Base-by-base conservation (phyloP, 331 rosid genomes). In the Cydonia oblonga region DNA sequence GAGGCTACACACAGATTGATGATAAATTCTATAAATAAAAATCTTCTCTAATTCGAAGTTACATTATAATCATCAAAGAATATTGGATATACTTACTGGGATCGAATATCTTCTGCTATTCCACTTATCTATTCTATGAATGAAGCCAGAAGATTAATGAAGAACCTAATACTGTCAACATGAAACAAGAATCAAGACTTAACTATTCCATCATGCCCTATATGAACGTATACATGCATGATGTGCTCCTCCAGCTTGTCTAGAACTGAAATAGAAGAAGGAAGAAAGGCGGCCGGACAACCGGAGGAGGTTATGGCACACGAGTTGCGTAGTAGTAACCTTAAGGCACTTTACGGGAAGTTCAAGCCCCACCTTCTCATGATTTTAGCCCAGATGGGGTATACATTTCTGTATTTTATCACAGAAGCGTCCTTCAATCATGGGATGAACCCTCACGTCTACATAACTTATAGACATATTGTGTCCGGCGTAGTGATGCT, bases 361-460 rank as follows among this genome's bases (percentile, higher is more conserved):
- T 86, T 86, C 78, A 90, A 87, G 79, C 87, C 98, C 51, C 98
- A 90, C 66, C 5, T 91, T n/a, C 64, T 89, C 28, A 89, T 93
- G 96, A 25, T 84, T n/a, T 62, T 83, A 4, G 57, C 60, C 24
- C 97, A 91, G 61, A 5, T 85, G 7, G 87, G 86, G 18, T 91
- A 87, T 42, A 81, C 92, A 18, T 56, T 89, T 29, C 66, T 89
- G 29, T 86, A 81, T 81, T 82, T 90, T 25, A 76, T 93, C 52
- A 74, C 85, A 2, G 88, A 93, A 73, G 89, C 96, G 62, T 93
- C 97, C 26, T 87, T 93, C 87, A 89, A 89, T 26, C 97, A 84
- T 82, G 98, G 98, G 13, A 83, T 91, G 92, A 93, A 86, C 75
- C 96, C 97, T 82, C 84, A 81, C 42, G 92, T 91, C 24, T 87